phyloP scores from a whole-genome alignment of 257 asterid genomes.

The Scutellaria galericulata region DNA sequence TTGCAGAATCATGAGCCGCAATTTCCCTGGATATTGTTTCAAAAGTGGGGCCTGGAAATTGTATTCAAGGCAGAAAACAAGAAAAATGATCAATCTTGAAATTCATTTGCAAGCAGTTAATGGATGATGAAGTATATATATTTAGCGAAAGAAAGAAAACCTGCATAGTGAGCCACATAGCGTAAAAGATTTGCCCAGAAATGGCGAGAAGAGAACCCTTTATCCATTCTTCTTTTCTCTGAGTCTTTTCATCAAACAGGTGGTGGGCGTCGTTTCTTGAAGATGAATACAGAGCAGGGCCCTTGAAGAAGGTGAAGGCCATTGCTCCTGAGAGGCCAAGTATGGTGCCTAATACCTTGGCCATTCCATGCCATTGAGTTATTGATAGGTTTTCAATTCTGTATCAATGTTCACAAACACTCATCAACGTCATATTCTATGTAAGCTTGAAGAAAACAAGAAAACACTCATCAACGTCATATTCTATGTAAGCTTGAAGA shows the following conservation, averaged over 20 bases:
- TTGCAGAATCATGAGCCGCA: conserved; percentile 56
- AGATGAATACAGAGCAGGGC: conserved; percentile 49
- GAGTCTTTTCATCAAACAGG: conserved; percentile 20
- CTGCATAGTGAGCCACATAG: conserved; percentile 71
- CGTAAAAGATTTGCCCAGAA: conserved; percentile 47
- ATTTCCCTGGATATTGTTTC: conserved; percentile 55
- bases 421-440: not conserved
- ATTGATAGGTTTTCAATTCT: conserved; percentile 58
- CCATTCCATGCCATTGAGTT: conserved; percentile 54
- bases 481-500: no score
- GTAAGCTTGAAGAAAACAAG: no score
- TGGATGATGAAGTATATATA: not conserved
- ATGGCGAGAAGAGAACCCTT: conserved; percentile 65
- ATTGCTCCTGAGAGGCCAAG: conserved; percentile 55
- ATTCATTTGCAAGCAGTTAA: not conserved
- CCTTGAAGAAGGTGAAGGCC: conserved; percentile 63
- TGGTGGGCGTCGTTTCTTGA: conserved; percentile 27
- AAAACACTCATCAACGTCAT: no score
- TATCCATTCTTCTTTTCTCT: conserved; percentile 54
- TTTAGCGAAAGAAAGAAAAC: conserved; percentile 22
- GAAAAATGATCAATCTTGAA: not conserved
- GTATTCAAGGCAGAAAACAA: not conserved
- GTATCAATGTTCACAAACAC: not conserved
- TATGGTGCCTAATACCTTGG: conserved; percentile 57
- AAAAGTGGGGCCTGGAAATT: conserved; percentile 43